Conservation (phyloP, 768 basidiomycete genomes). For the Auricularia heimuer region DNA sequence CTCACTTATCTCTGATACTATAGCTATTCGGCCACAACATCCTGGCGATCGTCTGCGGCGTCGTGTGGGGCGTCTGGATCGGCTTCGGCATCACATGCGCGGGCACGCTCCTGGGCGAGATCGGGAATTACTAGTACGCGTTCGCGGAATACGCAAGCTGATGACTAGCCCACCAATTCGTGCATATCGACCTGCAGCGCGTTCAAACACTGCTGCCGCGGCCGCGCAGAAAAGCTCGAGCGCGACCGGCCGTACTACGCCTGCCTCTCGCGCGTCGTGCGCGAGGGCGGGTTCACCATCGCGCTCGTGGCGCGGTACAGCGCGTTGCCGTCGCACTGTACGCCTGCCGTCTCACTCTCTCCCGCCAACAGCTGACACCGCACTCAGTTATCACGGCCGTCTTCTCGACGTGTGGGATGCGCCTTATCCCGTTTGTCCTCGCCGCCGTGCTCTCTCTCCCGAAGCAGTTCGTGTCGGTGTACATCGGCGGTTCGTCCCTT, state of each 20-base stretch:
- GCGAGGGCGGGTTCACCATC: slow-evolving; percentile 75
- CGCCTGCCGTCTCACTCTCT: background rate
- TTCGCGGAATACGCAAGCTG: background rate
- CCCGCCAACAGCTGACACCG: no score
- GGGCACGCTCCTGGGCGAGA: slow-evolving; percentile 68
- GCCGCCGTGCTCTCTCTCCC: slow-evolving; percentile 27
- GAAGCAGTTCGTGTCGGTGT: slow-evolving; percentile 30
- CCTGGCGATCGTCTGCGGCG: slow-evolving; percentile 74
- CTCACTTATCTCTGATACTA: no score
- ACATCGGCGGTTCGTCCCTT: slow-evolving; percentile 10
- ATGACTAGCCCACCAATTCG: background rate
- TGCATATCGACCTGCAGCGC: slow-evolving; percentile 34
- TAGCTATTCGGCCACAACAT: slow-evolving; percentile 91
- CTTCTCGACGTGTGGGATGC: slow-evolving; percentile 25
- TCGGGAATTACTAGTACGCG: slow-evolving; percentile 78
- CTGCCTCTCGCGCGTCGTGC: slow-evolving; percentile 48
- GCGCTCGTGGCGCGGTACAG: slow-evolving; percentile 11
- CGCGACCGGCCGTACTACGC: slow-evolving; percentile 47
- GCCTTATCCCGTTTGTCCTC: slow-evolving; percentile 23
- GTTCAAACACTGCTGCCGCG: slow-evolving; percentile 70
- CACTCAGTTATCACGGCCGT: slow-evolving; percentile 16
- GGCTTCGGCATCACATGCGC: slow-evolving; percentile 72
- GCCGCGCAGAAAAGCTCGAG: slow-evolving; percentile 68
- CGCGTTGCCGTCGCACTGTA: background rate
- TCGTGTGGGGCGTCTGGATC: slow-evolving; percentile 82